These are phyloP conservation scores for Lipomyces oligophaga DNA, from an alignment of 805 yeast species.

Conservation along the genomic window DNA sequence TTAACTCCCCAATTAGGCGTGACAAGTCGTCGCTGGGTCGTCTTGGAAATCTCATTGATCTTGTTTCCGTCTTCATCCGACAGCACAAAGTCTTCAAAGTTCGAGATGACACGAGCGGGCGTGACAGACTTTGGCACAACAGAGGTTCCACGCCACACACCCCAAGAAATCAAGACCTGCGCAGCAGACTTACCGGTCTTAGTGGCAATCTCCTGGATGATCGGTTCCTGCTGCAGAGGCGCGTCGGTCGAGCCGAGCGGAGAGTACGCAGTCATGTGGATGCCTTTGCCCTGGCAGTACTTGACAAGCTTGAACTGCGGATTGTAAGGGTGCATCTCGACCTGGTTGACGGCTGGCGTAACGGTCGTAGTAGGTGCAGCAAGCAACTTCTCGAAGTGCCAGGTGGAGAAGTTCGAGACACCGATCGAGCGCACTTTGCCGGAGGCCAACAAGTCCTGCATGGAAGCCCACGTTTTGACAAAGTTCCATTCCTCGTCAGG, in stretches of 20 bases:
- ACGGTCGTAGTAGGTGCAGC: conserved; percentile 38
- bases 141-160: conserved; percentile 56
- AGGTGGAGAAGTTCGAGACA: conserved; percentile 63
- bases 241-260: conserved; percentile 57
- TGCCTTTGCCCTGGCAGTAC: conserved; percentile 51
- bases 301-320: conserved; percentile 61
- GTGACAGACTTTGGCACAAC: conserved; percentile 71
- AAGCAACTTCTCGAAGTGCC: conserved; percentile 22
- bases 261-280: conserved; percentile 68
- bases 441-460: conserved; percentile 57
- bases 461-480: conserved; percentile 60
- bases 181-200: conserved; percentile 49
- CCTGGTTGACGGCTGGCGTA: conserved; percentile 69
- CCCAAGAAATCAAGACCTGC: conserved; percentile 55
- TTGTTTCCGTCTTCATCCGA: conserved; percentile 43
- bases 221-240: conserved; percentile 42
- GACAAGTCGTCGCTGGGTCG: conserved; percentile 23
- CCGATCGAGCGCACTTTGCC: conserved; percentile 69
- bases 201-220: conserved; percentile 52
- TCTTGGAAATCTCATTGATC: conserved; percentile 31
- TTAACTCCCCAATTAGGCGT: conserved; percentile 26
- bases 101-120: conserved; percentile 51
- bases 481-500: conserved; percentile 37
- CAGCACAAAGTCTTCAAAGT: conserved; percentile 42
- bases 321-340: conserved; percentile 71